Percentiles rank a stretch among this genome's conserved stretches.
Evolutionary conservation across 768 basidiomycete genomes (phyloP).

Genomic region (Leucosporidium yakuticum): DNA sequence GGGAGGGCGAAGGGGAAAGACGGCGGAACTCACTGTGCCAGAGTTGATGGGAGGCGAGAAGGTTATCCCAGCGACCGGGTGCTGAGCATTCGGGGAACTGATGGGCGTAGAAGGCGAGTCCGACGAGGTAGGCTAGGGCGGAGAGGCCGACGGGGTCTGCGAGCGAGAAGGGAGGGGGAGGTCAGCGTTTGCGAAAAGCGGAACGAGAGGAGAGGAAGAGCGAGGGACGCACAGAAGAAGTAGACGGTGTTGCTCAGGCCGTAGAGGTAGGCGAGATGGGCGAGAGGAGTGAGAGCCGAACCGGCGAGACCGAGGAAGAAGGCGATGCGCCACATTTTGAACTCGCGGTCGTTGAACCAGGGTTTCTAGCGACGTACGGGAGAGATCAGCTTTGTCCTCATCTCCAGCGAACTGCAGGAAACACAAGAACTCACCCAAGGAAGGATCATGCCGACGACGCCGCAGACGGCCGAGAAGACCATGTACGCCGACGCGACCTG

Average conservation of each 20-base stretch:
- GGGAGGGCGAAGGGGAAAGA: background rate
- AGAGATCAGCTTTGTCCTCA: too few species aligned
- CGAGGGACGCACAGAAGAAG: constrained; percentile 31
- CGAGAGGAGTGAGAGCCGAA: constrained; percentile 36
- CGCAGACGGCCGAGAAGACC: constrained; percentile 25
- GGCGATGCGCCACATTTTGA: constrained; percentile 35
- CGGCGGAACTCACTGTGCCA: background rate
- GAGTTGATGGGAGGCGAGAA: constrained; percentile 9
- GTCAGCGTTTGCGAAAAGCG: background rate
- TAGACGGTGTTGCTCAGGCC: constrained; percentile 25
- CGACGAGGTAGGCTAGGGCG: constrained; percentile 27
- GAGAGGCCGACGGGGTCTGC: constrained; percentile 28
- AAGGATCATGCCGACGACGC: constrained; percentile 33
- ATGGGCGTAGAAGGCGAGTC: constrained; percentile 31
- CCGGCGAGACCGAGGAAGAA: constrained; percentile 40
- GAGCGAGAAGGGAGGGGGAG: background rate
- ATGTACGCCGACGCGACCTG: constrained; percentile 28
- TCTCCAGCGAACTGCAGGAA: background rate
- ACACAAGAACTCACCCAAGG: constrained; percentile 13
- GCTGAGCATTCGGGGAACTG: constrained; percentile 31
- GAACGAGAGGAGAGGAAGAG: background rate
- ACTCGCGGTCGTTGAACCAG: constrained; percentile 38
- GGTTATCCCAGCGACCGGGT: constrained; percentile 6
- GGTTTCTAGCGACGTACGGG: background rate
- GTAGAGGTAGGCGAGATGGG: constrained; percentile 33